Base-by-base conservation (phyloP, 257 asterid genomes). In the Haberlea rhodopensis region DNA sequence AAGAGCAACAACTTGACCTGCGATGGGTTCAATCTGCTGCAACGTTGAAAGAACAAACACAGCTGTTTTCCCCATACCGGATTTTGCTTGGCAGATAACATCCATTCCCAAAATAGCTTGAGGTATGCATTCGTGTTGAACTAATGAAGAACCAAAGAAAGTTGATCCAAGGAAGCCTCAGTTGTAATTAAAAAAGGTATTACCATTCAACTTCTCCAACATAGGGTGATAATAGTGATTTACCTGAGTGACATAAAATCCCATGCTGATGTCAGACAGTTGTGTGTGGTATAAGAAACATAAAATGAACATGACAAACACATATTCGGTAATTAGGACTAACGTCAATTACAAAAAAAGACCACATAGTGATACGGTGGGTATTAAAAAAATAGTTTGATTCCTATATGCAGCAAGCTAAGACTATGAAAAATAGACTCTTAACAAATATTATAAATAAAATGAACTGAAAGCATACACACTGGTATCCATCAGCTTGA, bases 31-130 rank as follows among this genome's bases (percentile, higher is more conserved):
- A 66, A 90, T 87, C 81, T 87, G 96, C 77, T 90, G 96, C 71
- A 90, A 56, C n/a, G 95, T 84, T 43, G 97, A 90, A 51, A 90
- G 87, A 55, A 86, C 96, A 78, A 90, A 90, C 31, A 90, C 96
- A 61, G 97, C 96, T 32, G 96, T 90, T 65, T 91, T 91, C 58
- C 97, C 97, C 97, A 90, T 88, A 54, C 96, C 97, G 66, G 97
- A 90, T 74, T 90, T 90, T 6, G 97, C 97, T 84, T 88, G 97
- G 78, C 97, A 90, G 69, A 90, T 86, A 70, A 90, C 96, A 77
- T 90, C 97, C 96, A 90, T 86, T 57, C 96, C 97, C 84, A 90
- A 62, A 71, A 83, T 90, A 29, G 97, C 97, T 88, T 90, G 97
- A 45, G 97, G 97, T 53, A 90, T 90, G 68, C 97, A 88, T 82